Percentiles rank a stretch among this genome's conserved stretches.
Conservation (phyloP, 2,329 filamentous ascomycete species). For the Scytalidium lignicola region DNA sequence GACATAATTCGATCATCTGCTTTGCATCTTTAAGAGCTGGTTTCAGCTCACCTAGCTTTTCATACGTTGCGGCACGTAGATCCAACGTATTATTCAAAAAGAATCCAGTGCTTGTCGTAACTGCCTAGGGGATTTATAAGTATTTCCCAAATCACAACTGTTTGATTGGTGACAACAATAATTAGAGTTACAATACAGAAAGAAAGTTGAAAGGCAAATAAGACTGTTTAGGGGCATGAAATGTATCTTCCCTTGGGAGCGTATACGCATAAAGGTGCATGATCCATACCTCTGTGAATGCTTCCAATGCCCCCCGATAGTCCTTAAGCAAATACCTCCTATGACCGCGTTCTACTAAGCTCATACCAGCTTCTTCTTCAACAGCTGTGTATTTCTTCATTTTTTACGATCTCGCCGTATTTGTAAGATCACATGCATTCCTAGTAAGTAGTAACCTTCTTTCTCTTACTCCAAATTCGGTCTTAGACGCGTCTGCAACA, state of each 20-base stretch:
- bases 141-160: background rate
- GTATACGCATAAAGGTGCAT: background rate
- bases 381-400: background rate
- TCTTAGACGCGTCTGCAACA: background rate
- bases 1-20: conserved; percentile 26
- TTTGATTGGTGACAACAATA: background rate
- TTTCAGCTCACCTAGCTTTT: conserved; percentile 24
- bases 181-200: background rate
- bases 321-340: conserved; percentile 23
- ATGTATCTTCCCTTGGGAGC: too few species aligned
- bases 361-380: conserved; percentile 18
- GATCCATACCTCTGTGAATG: conserved; percentile 21
- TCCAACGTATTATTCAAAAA: conserved; percentile 26
- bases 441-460: background rate
- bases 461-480: background rate
- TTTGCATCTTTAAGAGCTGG: conserved; percentile 26
- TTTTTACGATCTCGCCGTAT: conserved; percentile 5
- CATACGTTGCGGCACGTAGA: conserved; percentile 28
- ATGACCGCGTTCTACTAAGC: conserved; percentile 22
- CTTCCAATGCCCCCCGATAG: conserved; percentile 19
- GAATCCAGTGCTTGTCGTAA: conserved; percentile 18
- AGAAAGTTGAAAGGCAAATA: background rate
- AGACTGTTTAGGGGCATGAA: background rate
- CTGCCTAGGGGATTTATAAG: conserved; percentile 15
- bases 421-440: background rate